These are phyloP conservation scores for Flueggea neowawraea DNA, from an alignment of 441 rosid genomes.

Conservation along the genomic window DNA sequence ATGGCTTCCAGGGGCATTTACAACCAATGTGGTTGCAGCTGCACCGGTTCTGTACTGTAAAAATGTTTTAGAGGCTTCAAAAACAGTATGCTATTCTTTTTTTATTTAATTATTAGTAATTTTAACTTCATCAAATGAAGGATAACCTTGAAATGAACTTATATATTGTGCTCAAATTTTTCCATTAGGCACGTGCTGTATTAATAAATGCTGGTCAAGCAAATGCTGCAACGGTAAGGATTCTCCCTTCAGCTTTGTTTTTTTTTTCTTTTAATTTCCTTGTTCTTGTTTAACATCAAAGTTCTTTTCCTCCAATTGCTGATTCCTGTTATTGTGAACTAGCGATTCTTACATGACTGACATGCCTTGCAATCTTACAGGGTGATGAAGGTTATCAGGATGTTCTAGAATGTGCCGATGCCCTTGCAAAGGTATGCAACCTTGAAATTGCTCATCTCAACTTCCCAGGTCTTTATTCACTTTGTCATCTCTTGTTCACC, in stretches of 20 bases:
- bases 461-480: not conserved
- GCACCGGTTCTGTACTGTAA: conserved; percentile 92
- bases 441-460: conserved; percentile 7
- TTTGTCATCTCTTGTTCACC: conserved; percentile 1
- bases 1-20: conserved; percentile 62
- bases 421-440: conserved; percentile 56
- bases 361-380: conserved; percentile 33
- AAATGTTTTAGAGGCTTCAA: conserved; percentile 44
- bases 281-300: not conserved
- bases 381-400: conserved; percentile 97
- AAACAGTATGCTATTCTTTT: conserved; percentile 42
- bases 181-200: conserved; percentile 81
- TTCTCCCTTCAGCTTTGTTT: conserved; percentile 12
- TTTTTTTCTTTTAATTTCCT: not conserved
- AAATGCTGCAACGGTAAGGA: conserved; percentile 95
- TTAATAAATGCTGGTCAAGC: conserved; percentile 98
- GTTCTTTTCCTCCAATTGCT: not conserved
- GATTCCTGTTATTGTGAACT: conserved; percentile 1
- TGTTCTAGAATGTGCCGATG: conserved; percentile 66
- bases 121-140: conserved; percentile 8
- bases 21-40: conserved; percentile 86
- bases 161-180: conserved; percentile 2
- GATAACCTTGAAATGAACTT: not conserved
- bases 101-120: conserved; percentile 1
- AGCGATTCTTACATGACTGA: conserved; percentile 13